phyloP scores from a whole-genome alignment of 1,284 basidiomycete genomes.

The Agroathelia rolfsii region DNA sequence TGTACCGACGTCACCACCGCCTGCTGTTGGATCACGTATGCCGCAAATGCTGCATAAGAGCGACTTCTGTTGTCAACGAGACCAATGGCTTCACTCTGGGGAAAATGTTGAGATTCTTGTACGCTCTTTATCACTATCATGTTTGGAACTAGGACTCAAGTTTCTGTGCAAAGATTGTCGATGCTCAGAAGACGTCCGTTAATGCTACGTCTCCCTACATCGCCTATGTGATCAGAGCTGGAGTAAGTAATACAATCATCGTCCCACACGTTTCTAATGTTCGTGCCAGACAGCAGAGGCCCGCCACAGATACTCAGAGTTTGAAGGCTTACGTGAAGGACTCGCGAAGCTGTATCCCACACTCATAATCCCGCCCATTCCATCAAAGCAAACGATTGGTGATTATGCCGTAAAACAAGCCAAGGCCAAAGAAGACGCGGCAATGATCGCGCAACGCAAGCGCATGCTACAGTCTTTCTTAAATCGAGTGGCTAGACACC shows the following conservation, averaged over 20 bases:
- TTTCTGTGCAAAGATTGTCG: constrained; percentile 59
- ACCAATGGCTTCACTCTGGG: constrained; percentile 67
- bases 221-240: constrained; percentile 87
- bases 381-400: constrained; percentile 90
- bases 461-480: constrained; percentile 95
- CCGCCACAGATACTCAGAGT: constrained; percentile 92
- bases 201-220: constrained; percentile 87
- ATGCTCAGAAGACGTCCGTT: constrained; percentile 90
- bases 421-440: constrained; percentile 93
- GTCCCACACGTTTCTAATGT: not conserved
- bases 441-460: constrained; percentile 86
- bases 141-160: constrained; percentile 1
- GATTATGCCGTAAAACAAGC: constrained; percentile 97
- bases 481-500: constrained; percentile 82
- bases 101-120: constrained; percentile 75
- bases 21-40: no score
- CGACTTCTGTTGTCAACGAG: constrained; percentile 67
- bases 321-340: constrained; percentile 83
- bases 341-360: constrained; percentile 90
- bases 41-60: no score
- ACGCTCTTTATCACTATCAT: constrained; percentile 8
- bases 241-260: constrained; percentile 68
- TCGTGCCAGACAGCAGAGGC: constrained; percentile 75
- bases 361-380: constrained; percentile 94
- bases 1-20: constrained; percentile 7